Evolutionary conservation across 2,329 filamentous ascomycete species (phyloP), one percentile per base, ranked within the genome.

Genomic region (Sphaerostilbella broomeana): DNA sequence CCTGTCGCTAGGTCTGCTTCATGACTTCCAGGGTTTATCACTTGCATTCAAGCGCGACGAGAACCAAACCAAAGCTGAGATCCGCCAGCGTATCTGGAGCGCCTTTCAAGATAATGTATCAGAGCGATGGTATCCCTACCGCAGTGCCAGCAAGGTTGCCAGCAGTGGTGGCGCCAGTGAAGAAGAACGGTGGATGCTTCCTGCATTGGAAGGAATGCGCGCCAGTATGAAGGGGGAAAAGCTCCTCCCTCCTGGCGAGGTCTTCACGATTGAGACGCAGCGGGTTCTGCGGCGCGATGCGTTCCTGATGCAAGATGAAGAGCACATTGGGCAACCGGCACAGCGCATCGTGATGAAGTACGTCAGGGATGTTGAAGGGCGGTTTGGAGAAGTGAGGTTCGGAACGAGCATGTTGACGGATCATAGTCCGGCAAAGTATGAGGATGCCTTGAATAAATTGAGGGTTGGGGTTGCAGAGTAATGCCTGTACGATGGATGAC

Each of bases 381-480:
- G 76, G 38, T 88, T 88, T 56, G 69, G 75, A 19, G 84, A 88
- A 61, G 65, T 87, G 28, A 68, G 73, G 29, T 87, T 89, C 55
- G 81, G 79, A 5, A 75, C 78, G 17, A 79, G 80, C 32, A 86
- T 87, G 81, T 65, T 89, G 59, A 70, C 77, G 43, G 84, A 89
- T 56, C 84, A 89, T 55, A 86, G 77, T 47, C 84, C 84, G 3
- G 81, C 76, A 18, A 70, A 78, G 48, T 89, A 89, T 54, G 84
- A 88, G 59, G 73, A 76, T 43, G 79, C 77, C 42, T 59, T 89
- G 50, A 73, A 76, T 41, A 75, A 76, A 44, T 63, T 88, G 55
- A 60, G 63, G 13, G 47, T 67, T 8, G 73, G 73, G 0, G 67
- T 77, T 15, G 59, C 38, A 37, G 40, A 48, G 20, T 42, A 30